These are phyloP conservation scores for Obelidium mucronatum DNA, from an alignment of 192 early-diverging fungal species.

Conservation along the genomic window DNA sequence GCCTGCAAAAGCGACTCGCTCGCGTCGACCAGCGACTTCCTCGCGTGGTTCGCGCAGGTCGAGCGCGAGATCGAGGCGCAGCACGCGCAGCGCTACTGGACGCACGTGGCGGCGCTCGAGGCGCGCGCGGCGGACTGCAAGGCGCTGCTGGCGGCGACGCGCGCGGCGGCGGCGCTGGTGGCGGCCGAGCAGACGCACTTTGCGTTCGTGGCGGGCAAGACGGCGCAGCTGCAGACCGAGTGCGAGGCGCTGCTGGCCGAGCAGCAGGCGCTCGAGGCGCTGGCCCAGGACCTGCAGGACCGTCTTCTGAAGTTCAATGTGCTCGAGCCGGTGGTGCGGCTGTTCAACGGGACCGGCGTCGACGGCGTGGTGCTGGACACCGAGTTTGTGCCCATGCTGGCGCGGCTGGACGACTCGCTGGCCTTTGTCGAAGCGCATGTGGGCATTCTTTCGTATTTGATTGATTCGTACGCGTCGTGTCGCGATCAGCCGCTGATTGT, in stretches of 20 bases:
- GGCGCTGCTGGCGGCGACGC: constrained; percentile 66
- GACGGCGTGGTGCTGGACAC: constrained; percentile 81
- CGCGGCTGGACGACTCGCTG: constrained; percentile 79
- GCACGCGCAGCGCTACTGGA: constrained; percentile 82
- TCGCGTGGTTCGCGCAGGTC: constrained; percentile 89
- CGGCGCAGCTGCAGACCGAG: constrained; percentile 76
- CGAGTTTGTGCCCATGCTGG: constrained; percentile 82
- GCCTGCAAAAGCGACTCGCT: constrained; percentile 49
- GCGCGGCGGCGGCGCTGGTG: constrained; percentile 64
- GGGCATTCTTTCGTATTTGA: no score
- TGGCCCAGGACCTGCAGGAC: constrained; percentile 65
- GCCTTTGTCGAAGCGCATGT: constrained; percentile 76
- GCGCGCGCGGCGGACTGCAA: constrained; percentile 67
- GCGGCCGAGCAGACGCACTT: constrained; percentile 71
- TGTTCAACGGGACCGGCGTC: constrained; percentile 75
- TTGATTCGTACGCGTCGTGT: no score
- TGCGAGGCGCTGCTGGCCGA: constrained; percentile 82
- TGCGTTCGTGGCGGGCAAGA: constrained; percentile 80
- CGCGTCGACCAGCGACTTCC: constrained; percentile 90
- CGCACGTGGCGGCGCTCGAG: constrained; percentile 65
- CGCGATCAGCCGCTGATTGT: no score
- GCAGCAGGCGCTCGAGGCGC: constrained; percentile 64
- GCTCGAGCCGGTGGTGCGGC: constrained; percentile 78
- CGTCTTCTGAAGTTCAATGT: constrained; percentile 83
- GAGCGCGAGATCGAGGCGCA: constrained; percentile 87